phyloP scores from a whole-genome alignment of 1,139 yeast species.

The Arxiozyma slooffiae region DNA sequence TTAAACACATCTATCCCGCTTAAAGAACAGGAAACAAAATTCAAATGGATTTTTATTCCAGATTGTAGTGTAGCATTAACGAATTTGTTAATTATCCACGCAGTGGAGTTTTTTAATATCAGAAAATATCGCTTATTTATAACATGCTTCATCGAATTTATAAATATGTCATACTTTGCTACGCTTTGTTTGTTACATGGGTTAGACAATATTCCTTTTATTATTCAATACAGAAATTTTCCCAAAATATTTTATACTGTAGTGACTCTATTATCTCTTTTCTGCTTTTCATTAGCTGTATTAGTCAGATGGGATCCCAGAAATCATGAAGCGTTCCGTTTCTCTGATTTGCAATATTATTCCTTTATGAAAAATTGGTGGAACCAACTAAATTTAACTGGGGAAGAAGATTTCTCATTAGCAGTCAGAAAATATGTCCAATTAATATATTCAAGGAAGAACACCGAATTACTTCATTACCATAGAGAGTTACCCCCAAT shows the following conservation, averaged over 20 bases:
- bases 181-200: constrained; percentile 5
- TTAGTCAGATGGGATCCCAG: constrained; percentile 12
- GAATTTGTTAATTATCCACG: constrained; percentile 24
- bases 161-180: constrained; percentile 14
- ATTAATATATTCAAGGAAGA: constrained; percentile 21
- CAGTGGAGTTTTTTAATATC: constrained; percentile 21
- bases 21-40: neutral
- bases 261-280: constrained; percentile 12
- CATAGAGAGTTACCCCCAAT: constrained; percentile 8
- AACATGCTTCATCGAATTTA: constrained; percentile 18
- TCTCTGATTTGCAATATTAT: constrained; percentile 16
- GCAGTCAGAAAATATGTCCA: constrained; percentile 23
- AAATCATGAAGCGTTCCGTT: neutral
- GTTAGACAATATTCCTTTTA: constrained; percentile 3
- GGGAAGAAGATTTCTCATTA: constrained; percentile 28
- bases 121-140: constrained; percentile 19
- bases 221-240: constrained; percentile 11
- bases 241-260: constrained; percentile 14
- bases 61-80: constrained; percentile 23
- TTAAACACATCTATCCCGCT: neutral
- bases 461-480: constrained; percentile 11
- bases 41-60: constrained; percentile 6
- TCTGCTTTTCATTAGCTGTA: constrained; percentile 14
- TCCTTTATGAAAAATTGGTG: constrained; percentile 27
- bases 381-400: constrained; percentile 26